Conservation (phyloP, 805 yeast species). For the Suhomyces canberraensis region DNA sequence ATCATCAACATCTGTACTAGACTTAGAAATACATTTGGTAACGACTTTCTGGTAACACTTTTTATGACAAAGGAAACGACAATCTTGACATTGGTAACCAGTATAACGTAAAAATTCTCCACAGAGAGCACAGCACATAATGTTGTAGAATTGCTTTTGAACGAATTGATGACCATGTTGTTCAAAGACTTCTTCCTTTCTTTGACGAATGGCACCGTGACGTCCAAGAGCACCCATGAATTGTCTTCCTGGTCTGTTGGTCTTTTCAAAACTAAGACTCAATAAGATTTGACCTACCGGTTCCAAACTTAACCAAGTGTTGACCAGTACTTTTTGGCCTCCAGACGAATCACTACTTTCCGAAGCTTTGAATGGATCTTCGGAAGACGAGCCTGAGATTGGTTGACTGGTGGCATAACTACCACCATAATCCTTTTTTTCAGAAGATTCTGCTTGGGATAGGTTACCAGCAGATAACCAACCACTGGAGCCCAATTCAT, state of each 20-base stretch:
- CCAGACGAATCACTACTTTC: background rate
- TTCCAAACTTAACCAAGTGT: conserved; percentile 87
- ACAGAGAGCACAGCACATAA: conserved; percentile 97
- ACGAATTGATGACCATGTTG: conserved; percentile 97
- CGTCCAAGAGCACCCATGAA: conserved; percentile 58
- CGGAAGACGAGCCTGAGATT: background rate
- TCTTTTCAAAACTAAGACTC: conserved; percentile 74
- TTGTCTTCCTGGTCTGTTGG: conserved; percentile 35
- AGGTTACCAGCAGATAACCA: conserved; percentile 83
- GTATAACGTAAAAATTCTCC: conserved; percentile 88
- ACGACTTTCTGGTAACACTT: conserved; percentile 79
- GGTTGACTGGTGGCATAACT: background rate
- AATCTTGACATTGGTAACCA: conserved; percentile 85
- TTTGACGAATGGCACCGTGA: conserved; percentile 96
- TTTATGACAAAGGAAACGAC: conserved; percentile 75
- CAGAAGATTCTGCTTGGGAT: conserved; percentile 14
- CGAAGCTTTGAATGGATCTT: conserved; percentile 1
- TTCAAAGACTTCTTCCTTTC: conserved; percentile 86
- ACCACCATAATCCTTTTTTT: background rate
- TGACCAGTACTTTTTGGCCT: conserved; percentile 43
- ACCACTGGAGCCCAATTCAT: conserved; percentile 66
- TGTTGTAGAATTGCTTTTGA: conserved; percentile 90
- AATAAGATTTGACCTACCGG: conserved; percentile 90
- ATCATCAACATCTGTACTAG: conserved; percentile 68
- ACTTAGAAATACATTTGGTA: conserved; percentile 77